Evolutionary conservation across 2,329 filamentous ascomycete species (phyloP), one percentile per base, ranked within the genome.

Genomic region (Didymella arachidicola): DNA sequence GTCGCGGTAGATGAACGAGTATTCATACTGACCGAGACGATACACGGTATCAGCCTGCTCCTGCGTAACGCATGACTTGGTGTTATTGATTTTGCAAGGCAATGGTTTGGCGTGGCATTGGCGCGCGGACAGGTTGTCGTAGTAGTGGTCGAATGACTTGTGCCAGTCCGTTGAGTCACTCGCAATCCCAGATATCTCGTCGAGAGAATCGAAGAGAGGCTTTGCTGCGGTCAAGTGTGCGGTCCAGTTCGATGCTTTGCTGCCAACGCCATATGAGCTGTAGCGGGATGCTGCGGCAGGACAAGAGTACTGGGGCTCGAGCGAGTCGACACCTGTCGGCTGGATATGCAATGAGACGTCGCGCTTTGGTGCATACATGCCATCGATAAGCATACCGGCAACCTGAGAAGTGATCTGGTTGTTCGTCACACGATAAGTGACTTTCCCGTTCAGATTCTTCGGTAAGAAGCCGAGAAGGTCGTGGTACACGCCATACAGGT

Each of bases 401-500:
- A 94, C 91, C 76, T 95, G 89, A 68, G 86, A 89, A 2, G 92
- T 95, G 70, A 96, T 94, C 49, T 87, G 82, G 76, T 95, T 95
- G 73, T 91, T 91, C 0, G 91, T 93, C 11, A 94, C 90, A 52
- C 91, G 84, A 75, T 89, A 94, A 47, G 76, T 77, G 32, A 91
- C 81, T 27, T 82, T 71, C 41, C 67, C 72, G 12, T 76, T 65
- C 29, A 78, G 69, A 61, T 78, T 57, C 36, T 81, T 29, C 0
- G 91, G 91, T 1, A 95, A 79, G 72, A 94, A 91, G 2, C 79
- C 71, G 0, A 95, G 81, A 5, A 91, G 78, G 61, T 86, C 84
- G 67, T 88, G 85, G 71, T 96, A 95, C 8, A 94, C 90, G n/a
- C 78, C 84, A 69, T 87, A 92, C 0, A 95, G 77, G 71, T 95